Conservation (phyloP, 2,329 filamentous ascomycete species). For the Colletotrichum destructivum region DNA sequence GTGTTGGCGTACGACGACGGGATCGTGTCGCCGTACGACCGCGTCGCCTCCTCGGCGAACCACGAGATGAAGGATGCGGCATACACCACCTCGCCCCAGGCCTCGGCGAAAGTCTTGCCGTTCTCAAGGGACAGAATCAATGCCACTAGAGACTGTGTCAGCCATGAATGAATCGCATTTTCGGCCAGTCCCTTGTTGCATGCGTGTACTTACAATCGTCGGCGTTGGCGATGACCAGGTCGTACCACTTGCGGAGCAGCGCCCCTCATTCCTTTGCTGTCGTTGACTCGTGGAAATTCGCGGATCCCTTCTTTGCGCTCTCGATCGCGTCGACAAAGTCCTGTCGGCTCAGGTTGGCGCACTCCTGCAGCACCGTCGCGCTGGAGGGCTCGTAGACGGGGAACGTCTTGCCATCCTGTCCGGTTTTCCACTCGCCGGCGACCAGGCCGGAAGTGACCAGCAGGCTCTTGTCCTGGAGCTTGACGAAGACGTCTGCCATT, state of each 20-base stretch:
- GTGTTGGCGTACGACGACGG: conserved; percentile 65
- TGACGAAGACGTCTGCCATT: conserved; percentile 21
- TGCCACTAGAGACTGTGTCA: conserved; percentile 46
- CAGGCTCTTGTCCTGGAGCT: conserved; percentile 24
- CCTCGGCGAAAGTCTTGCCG: conserved; percentile 69
- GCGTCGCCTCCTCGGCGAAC: conserved; percentile 68
- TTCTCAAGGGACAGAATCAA: conserved; percentile 63
- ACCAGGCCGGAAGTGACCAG: conserved; percentile 47
- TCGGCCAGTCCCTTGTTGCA: too few species aligned
- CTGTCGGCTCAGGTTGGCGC: conserved; percentile 59
- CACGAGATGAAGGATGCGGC: conserved; percentile 68
- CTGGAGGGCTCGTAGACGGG: conserved; percentile 69
- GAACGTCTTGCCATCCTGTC: conserved; percentile 64
- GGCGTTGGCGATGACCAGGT: conserved; percentile 51
- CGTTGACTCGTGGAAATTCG: conserved; percentile 55
- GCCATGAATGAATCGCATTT: neutral
- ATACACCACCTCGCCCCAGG: conserved; percentile 70
- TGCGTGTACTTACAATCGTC: conserved; percentile 48
- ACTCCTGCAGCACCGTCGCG: conserved; percentile 63
- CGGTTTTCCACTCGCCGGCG: conserved; percentile 61
- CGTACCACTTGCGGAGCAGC: conserved; percentile 54
- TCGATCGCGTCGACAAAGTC: conserved; percentile 53
- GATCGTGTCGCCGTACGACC: conserved; percentile 68
- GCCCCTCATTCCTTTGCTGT: conserved; percentile 55
- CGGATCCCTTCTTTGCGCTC: conserved; percentile 53